A percentile compares a stretch with the other conserved stretches of the same genome.
phyloP scores from a whole-genome alignment of 257 asterid species.

The Rhazya stricta region DNA sequence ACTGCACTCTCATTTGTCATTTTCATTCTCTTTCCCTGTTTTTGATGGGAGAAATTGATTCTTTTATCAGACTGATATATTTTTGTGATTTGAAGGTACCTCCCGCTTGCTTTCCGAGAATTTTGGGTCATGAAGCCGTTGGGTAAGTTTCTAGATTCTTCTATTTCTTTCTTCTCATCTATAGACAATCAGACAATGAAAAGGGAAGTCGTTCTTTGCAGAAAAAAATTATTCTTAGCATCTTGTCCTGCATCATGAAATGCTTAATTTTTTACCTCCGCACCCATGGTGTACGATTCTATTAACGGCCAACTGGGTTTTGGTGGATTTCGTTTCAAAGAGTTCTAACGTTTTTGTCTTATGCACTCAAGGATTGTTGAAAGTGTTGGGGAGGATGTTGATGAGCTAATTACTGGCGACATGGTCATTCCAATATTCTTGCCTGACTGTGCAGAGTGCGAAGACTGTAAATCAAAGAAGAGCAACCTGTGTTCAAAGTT shows the following conservation, averaged over 20 bases:
- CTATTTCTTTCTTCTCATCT: not conserved
- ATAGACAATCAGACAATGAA: no score
- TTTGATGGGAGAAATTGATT: not conserved
- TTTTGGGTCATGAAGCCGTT: conserved; percentile 24
- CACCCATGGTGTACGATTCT: no score
- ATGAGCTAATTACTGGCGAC: conserved; percentile 54
- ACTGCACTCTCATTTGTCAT: not conserved
- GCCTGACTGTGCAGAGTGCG: conserved; percentile 70
- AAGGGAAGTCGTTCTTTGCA: no score
- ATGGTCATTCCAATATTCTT: conserved; percentile 67
- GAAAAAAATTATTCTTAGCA: no score
- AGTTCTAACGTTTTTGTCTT: conserved; percentile 16
- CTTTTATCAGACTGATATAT: not conserved
- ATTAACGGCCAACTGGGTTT: no score
- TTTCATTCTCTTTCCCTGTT: not conserved
- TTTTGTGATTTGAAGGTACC: conserved; percentile 17
- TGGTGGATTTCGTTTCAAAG: no score
- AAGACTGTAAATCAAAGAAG: conserved; percentile 69
- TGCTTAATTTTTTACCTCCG: not conserved
- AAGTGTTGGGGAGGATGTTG: conserved; percentile 72
- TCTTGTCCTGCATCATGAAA: not conserved
- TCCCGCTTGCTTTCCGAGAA: conserved; percentile 22
- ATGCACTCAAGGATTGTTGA: conserved; percentile 54
- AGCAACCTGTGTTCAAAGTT: conserved; percentile 72
- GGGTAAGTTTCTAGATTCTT: conserved; percentile 7